Percentiles rank a stretch among this genome's conserved stretches.
Evolutionary conservation across 257 asterid genomes (phyloP).

Genomic region (Anisodus acutangulus): DNA sequence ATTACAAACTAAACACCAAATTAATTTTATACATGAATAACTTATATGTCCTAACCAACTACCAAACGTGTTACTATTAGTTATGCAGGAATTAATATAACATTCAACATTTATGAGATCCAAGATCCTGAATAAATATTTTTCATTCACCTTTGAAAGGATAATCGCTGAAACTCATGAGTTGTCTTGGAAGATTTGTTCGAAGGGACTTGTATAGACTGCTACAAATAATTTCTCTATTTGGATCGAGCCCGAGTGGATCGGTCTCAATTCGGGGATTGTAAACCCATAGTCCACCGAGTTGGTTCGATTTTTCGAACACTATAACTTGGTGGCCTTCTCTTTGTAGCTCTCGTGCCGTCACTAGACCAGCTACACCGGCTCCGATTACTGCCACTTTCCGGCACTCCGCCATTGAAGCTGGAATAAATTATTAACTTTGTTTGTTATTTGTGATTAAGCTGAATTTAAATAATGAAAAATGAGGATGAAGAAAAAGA

Average conservation of each 20-base stretch:
- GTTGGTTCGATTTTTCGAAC: slow-evolving; percentile 48
- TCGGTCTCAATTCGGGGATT: slow-evolving; percentile 56
- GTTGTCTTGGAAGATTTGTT: slow-evolving; percentile 24
- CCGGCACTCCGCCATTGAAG: slow-evolving; percentile 22
- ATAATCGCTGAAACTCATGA: slow-evolving; percentile 33
- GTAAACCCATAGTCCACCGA: slow-evolving; percentile 70
- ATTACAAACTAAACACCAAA: no score
- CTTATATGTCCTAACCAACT: no score
- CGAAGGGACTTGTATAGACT: slow-evolving; percentile 30
- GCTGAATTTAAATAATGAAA: no score
- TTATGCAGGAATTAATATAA: no score
- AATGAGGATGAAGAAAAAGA: no score
- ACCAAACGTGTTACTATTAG: no score
- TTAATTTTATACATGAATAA: no score
- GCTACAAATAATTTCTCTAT: slow-evolving; percentile 23
- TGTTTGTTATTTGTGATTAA: no score
- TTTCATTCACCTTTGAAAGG: background rate
- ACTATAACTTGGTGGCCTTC: slow-evolving; percentile 44
- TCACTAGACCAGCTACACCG: slow-evolving; percentile 50
- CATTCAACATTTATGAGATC: no score
- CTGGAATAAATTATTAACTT: no score
- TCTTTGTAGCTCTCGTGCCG: slow-evolving; percentile 47
- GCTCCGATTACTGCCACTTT: slow-evolving; percentile 71
- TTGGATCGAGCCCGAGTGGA: slow-evolving; percentile 54
- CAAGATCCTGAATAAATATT: no score